phyloP scores from a whole-genome alignment of 805 yeast genomes.

The Blastobotrys mokoenaii region DNA sequence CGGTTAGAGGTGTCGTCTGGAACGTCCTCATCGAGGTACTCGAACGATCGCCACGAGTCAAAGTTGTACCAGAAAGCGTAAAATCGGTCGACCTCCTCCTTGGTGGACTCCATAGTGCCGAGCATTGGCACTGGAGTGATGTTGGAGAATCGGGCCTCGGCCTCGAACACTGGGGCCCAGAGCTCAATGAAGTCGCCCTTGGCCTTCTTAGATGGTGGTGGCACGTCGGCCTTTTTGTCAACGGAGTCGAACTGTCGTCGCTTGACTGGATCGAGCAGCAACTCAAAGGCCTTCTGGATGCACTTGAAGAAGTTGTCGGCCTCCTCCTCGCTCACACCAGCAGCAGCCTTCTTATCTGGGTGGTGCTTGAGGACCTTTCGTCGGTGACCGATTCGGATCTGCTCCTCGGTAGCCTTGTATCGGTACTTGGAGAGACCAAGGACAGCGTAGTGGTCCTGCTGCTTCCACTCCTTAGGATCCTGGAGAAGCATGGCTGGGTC shows the following conservation, averaged over 20 bases:
- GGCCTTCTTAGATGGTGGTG: slow-evolving; percentile 57
- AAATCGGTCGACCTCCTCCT: slow-evolving; percentile 77
- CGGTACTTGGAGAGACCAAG: slow-evolving; percentile 88
- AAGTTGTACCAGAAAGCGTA: slow-evolving; percentile 89
- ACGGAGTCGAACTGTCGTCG: slow-evolving; percentile 95
- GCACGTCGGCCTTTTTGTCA: slow-evolving; percentile 78
- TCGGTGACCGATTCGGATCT: slow-evolving; percentile 94
- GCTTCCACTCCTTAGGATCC: slow-evolving; percentile 98
- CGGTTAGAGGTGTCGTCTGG: slow-evolving; percentile 99
- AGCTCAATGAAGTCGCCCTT: slow-evolving; percentile 80
- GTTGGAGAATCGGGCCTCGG: slow-evolving; percentile 89
- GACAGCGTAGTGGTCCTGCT: slow-evolving; percentile 92
- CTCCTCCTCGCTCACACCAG: slow-evolving; percentile 72
- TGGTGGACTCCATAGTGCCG: slow-evolving; percentile 60
- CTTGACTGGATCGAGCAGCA: slow-evolving; percentile 73
- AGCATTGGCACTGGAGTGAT: slow-evolving; percentile 80
- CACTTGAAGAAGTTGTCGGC: slow-evolving; percentile 91
- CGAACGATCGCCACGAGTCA: slow-evolving; percentile 98
- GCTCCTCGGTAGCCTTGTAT: slow-evolving; percentile 85
- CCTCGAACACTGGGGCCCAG: slow-evolving; percentile 85
- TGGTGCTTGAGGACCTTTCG: slow-evolving; percentile 93
- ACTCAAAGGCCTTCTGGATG: slow-evolving; percentile 93
- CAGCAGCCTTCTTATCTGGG: slow-evolving; percentile 95
- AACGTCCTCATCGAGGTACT: slow-evolving; percentile 96
- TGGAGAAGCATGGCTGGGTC: slow-evolving; percentile 72